Evolutionary conservation across 768 basidiomycete species (phyloP).

Genomic region (Termitomyces sp.): DNA sequence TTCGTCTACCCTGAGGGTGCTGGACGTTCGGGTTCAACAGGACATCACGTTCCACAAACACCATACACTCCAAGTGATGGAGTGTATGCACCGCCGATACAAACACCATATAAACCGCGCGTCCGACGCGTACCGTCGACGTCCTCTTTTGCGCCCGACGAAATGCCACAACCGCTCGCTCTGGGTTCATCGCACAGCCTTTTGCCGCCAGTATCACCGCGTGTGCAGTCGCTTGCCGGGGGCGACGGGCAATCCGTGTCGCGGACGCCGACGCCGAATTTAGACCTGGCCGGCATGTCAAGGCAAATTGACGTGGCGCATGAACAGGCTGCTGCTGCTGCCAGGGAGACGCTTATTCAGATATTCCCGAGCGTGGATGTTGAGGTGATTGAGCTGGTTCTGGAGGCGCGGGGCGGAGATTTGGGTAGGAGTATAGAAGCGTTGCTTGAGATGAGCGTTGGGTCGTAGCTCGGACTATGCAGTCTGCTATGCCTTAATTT

Average conservation of each 20-base stretch:
- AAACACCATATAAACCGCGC: constrained; percentile 75
- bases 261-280: constrained; percentile 62
- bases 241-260: constrained; percentile 39
- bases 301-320: constrained; percentile 77
- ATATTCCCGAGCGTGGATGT: constrained; percentile 83
- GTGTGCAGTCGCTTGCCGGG: constrained; percentile 35
- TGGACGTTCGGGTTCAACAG: constrained; percentile 12
- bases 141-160: constrained; percentile 34
- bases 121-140: constrained; percentile 51
- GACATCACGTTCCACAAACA: constrained; percentile 18
- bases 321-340: constrained; percentile 64
- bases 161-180: constrained; percentile 49
- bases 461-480: constrained; percentile 18
- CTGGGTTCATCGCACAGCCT: constrained; percentile 44
- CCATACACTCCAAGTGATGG: constrained; percentile 37
- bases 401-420: constrained; percentile 87
- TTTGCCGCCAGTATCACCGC: constrained; percentile 31
- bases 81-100: constrained; percentile 31
- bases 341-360: constrained; percentile 73
- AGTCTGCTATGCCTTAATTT: background rate
- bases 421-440: constrained; percentile 87
- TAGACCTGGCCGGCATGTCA: constrained; percentile 68
- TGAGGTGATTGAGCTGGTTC: constrained; percentile 84
- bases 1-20: constrained; percentile 33
- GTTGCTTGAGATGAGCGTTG: constrained; percentile 68